These are phyloP conservation scores for Emergomyces pasteurianus DNA, from an alignment of 2,329 filamentous ascomycete species.

Conservation along the genomic window DNA sequence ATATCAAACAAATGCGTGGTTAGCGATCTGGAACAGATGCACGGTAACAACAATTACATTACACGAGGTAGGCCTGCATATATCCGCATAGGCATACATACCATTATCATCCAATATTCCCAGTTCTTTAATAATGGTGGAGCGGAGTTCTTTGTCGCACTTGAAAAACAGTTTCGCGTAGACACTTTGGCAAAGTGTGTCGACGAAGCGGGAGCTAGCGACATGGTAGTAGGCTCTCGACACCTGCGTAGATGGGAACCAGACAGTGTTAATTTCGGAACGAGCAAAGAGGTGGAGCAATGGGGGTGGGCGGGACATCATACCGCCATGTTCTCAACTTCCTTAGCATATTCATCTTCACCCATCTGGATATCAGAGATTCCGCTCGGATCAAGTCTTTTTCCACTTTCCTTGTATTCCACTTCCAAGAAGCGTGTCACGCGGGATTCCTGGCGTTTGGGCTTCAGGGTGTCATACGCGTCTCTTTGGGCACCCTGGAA, in stretches of 20 bases:
- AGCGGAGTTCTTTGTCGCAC: conserved; percentile 22
- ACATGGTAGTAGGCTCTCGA: conserved; percentile 29
- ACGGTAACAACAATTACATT: neutral
- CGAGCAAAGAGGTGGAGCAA: neutral
- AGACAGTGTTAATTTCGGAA: conserved; percentile 4
- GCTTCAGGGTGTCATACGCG: conserved; percentile 7
- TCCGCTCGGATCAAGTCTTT: conserved; percentile 15
- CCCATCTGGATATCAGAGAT: conserved; percentile 19
- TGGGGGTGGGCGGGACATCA: neutral
- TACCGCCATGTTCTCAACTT: conserved; percentile 33
- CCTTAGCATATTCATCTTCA: conserved; percentile 23
- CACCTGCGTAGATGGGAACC: conserved; percentile 14
- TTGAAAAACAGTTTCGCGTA: conserved; percentile 25
- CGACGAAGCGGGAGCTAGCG: conserved; percentile 27
- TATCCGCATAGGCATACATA: conserved; percentile 9
- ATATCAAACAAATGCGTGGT: neutral
- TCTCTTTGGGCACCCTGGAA: conserved; percentile 15
- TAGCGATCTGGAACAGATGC: neutral
- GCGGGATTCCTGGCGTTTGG: conserved; percentile 14
- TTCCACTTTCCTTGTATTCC: conserved; percentile 11
- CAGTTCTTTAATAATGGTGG: conserved; percentile 19
- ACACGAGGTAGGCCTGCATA: neutral
- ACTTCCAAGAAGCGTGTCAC: conserved; percentile 3
- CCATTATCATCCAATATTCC: conserved; percentile 21
- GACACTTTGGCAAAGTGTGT: conserved; percentile 27